Evolutionary conservation across 805 yeast species (phyloP), one percentile per base, ranked within the genome.

Genomic region (Candida piceae): DNA sequence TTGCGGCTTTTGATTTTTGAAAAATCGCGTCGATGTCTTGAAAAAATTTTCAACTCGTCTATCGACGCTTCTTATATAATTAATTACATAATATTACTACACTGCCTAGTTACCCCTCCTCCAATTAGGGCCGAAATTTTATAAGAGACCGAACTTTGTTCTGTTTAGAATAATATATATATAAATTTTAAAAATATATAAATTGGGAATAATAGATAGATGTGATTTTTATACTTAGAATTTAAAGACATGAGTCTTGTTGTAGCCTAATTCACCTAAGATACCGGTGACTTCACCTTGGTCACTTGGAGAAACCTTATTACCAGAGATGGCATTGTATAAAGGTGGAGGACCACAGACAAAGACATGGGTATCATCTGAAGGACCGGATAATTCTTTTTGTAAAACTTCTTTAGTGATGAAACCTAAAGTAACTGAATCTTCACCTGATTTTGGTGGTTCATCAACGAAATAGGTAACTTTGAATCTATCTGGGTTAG

Each of bases 291-390:
- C 75, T 66, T 85, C 96, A 66, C 98, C 98, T 72, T 93, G 98
- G 59, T 89, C 97, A 38, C 80, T 53, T 51, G 96, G 94, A 35
- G 93, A 79, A 32, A 66, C 71, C 76, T 90, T 90, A 52, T 64
- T 62, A 57, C 98, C 98, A 19, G 96, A 85, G 49, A 88, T 56
- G 40, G 95, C 88, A 38, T 82, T 72, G 80, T 85, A 85, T 60
- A 93, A 72, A 29, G 84, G 84, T 55, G 96, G 95, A 42, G 98
- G 98, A 39, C 98, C 98, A 65, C 98, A 93, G 39, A 90, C 84
- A 52, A 84, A 90, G 40, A 89, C 74, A 57, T 81, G 83, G 53
- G 75, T 69, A 40, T 77, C 83, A 34, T 65, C 70, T 16, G 72
- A 55, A 24, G 96, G 81, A 47, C 72, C 69, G 40, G 90, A 79